Percentiles rank a stretch among this genome's conserved stretches.
Conservation (phyloP, 371 early-diverging fungal species). For the Funneliformis caledonium region DNA sequence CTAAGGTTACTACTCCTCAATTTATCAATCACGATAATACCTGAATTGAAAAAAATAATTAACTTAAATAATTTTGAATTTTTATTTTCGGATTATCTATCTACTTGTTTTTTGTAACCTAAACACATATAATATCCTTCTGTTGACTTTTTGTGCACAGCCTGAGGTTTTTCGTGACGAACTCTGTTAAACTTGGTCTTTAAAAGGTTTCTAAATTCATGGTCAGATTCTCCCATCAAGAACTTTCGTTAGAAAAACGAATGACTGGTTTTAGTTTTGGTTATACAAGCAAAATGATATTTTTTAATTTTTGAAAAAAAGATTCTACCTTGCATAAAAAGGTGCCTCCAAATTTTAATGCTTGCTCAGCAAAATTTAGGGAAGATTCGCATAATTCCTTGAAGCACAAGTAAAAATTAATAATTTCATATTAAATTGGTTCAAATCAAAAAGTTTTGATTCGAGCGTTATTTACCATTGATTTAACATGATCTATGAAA, state of each 20-base stretch:
- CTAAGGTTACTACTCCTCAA: too few relatives aligned
- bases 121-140: slow-evolving; percentile 80
- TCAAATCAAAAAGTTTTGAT: too few relatives aligned
- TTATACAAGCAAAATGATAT: neutral
- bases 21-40: too few relatives aligned
- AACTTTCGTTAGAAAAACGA: slow-evolving; percentile 47
- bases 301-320: neutral
- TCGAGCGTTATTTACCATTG: slow-evolving; percentile 51
- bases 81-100: too few relatives aligned
- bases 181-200: slow-evolving; percentile 56
- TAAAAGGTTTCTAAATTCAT: slow-evolving; percentile 55
- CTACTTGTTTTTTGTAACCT: slow-evolving; percentile 34
- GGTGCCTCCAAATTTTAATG: slow-evolving; percentile 64
- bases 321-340: slow-evolving; percentile 74
- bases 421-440: too few relatives aligned
- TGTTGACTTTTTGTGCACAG: slow-evolving; percentile 74
- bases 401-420: neutral
- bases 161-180: slow-evolving; percentile 66
- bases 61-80: too few relatives aligned
- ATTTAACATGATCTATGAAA: slow-evolving; percentile 57
- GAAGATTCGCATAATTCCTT: slow-evolving; percentile 74
- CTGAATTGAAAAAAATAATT: too few relatives aligned
- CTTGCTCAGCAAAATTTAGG: slow-evolving; percentile 62
- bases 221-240: slow-evolving; percentile 69
- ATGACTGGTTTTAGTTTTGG: neutral